These are phyloP conservation scores for Hebeloma cylindrosporum DNA, from an alignment of 768 basidiomycete genomes.

Conservation along the genomic window DNA sequence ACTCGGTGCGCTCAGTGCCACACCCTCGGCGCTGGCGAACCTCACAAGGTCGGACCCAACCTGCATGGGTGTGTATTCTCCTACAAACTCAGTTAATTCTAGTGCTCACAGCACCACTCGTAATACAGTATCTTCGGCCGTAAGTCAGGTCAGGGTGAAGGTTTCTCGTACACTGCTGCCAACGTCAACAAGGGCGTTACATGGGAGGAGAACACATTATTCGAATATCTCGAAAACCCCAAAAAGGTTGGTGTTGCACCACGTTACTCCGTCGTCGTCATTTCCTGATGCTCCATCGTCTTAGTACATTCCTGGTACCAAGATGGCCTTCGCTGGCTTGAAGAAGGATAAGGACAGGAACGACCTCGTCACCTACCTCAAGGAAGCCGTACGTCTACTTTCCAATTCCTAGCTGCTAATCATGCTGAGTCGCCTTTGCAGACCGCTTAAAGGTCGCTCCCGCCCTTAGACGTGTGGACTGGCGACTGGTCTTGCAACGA, in stretches of 20 bases:
- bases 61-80: conserved; percentile 72
- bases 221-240: conserved; percentile 95
- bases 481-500: conserved; percentile 9
- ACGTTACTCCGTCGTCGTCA: background rate
- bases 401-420: background rate
- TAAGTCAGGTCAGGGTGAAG: conserved; percentile 81
- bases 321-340: conserved; percentile 98
- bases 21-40: conserved; percentile 73
- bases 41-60: conserved; percentile 93
- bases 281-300: conserved; percentile 3
- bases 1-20: conserved; percentile 96
- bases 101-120: conserved; percentile 11
- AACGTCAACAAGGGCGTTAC: conserved; percentile 92
- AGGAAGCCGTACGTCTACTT: conserved; percentile 58
- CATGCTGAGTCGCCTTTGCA: conserved; percentile 5
- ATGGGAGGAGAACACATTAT: conserved; percentile 88
- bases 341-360: conserved; percentile 99
- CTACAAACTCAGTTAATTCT: background rate
- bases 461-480: conserved; percentile 5
- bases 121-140: conserved; percentile 73
- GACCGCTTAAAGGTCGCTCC: conserved; percentile 22
- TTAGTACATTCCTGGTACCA: conserved; percentile 93
- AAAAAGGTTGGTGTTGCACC: conserved; percentile 72
- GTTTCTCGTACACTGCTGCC: conserved; percentile 90
- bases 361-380: conserved; percentile 86